phyloP scores from a whole-genome alignment of 352 stramenopile species.

The Phytophthora sp. region DNA sequence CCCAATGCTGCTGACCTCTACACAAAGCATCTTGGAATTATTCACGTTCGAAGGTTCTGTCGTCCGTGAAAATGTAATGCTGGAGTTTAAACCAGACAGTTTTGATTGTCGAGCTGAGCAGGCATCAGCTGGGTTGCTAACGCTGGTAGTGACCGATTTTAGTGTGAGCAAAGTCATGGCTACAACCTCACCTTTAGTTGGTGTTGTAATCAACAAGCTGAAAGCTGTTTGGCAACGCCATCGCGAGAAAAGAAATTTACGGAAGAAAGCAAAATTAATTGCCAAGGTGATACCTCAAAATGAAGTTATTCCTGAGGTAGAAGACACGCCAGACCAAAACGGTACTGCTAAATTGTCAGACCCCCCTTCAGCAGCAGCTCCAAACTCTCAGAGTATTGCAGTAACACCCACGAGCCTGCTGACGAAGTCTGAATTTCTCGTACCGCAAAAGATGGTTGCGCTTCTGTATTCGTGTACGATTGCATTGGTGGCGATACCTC shows the following conservation, averaged over 20 bases:
- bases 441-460: slow-evolving; percentile 85
- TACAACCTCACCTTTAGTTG: slow-evolving; percentile 36
- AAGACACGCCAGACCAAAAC: no score
- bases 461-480: slow-evolving; percentile 84
- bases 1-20: slow-evolving; percentile 62
- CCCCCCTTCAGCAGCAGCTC: not conserved
- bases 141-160: slow-evolving; percentile 81
- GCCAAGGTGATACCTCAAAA: slow-evolving; percentile 31
- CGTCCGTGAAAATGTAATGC: slow-evolving; percentile 67
- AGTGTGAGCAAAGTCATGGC: slow-evolving; percentile 63
- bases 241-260: slow-evolving; percentile 18
- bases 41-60: slow-evolving; percentile 48
- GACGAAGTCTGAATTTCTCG: slow-evolving; percentile 68
- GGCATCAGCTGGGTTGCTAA: slow-evolving; percentile 65
- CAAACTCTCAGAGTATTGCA: not conserved
- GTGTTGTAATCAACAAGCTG: slow-evolving; percentile 23
- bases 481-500: slow-evolving; percentile 67
- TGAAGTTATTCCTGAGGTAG: not conserved
- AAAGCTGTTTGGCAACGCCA: slow-evolving; percentile 12
- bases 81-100: slow-evolving; percentile 57
- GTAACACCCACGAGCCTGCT: slow-evolving; percentile 13
- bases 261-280: slow-evolving; percentile 2
- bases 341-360: no score
- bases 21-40: slow-evolving; percentile 36
- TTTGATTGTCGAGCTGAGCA: slow-evolving; percentile 70